Conservation (phyloP, 768 basidiomycete species). For the Mrakia frigida region DNA sequence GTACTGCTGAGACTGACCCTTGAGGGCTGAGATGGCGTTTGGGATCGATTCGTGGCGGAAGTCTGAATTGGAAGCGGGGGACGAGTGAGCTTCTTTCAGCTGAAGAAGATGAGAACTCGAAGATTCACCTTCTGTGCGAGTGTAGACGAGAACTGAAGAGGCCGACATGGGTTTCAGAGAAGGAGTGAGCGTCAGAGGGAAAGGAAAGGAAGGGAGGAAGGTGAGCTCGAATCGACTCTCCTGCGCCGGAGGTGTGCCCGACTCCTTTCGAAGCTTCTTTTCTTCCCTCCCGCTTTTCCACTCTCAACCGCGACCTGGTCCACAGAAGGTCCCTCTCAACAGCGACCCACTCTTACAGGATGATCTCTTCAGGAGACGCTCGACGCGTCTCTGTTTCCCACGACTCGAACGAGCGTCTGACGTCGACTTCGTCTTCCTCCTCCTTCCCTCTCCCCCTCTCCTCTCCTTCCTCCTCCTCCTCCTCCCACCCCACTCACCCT, state of each 20-base stretch:
- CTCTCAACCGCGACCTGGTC: too few species aligned
- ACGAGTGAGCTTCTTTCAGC: background rate
- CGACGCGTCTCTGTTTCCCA: background rate
- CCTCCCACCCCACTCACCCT: background rate
- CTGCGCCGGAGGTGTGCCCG: too few species aligned
- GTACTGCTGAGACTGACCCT: slow-evolving; percentile 45
- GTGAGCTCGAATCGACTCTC: too few species aligned
- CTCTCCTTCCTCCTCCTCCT: background rate
- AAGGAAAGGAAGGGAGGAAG: background rate
- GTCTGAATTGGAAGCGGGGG: slow-evolving; percentile 58
- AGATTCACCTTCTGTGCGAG: slow-evolving; percentile 23
- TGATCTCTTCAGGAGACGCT: background rate
- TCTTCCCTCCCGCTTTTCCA: too few species aligned
- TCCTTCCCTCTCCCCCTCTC: background rate
- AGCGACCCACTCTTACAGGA: too few species aligned
- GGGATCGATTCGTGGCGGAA: slow-evolving; percentile 75
- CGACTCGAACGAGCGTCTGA: background rate
- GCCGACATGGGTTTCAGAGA: too few species aligned
- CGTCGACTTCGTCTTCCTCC: background rate
- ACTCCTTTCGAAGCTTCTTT: too few species aligned
- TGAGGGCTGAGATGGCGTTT: slow-evolving; percentile 58
- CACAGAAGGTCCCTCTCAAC: too few species aligned
- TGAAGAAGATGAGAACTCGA: too few species aligned
- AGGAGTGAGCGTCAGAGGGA: too few species aligned
- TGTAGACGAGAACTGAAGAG: slow-evolving; percentile 25